A percentile compares a stretch with the other conserved stretches of the same genome.
Evolutionary conservation across 108 stramenopile genomes (phyloP).

Genomic region (Pseudonitzschia multiseries): DNA sequence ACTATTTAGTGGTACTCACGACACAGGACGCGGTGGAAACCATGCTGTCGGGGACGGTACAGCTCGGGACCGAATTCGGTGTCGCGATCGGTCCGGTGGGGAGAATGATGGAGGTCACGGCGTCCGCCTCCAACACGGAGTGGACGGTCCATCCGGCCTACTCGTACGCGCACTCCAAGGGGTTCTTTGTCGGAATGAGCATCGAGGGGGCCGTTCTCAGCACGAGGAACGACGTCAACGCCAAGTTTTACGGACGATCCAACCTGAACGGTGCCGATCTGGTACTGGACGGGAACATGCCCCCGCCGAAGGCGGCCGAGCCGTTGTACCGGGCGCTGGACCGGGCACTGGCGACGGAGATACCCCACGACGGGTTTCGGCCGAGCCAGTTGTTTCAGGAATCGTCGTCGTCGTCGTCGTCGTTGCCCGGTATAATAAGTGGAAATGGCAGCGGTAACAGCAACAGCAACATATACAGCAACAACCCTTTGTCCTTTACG

Average conservation of each 20-base stretch:
- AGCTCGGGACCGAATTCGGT: conserved; percentile 80
- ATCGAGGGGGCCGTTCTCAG: conserved; percentile 75
- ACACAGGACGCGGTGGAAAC: conserved; percentile 74
- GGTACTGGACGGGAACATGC: conserved; percentile 7
- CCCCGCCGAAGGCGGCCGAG: conserved; percentile 73
- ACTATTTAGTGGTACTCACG: conserved; percentile 79
- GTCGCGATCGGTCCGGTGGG: conserved; percentile 87
- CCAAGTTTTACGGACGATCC: conserved; percentile 78
- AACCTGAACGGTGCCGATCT: conserved; percentile 30
- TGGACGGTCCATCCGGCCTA: conserved; percentile 74
- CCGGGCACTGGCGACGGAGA: conserved; percentile 34
- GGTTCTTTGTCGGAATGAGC: conserved; percentile 81
- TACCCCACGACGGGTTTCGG: conserved; percentile 45
- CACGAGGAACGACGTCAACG: conserved; percentile 77
- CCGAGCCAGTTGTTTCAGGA: conserved; percentile 40
- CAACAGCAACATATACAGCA: no score
- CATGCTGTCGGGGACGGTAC: conserved; percentile 54
- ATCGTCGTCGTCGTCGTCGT: neutral
- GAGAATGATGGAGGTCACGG: conserved; percentile 50
- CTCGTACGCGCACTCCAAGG: conserved; percentile 83
- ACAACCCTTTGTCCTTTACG: no score
- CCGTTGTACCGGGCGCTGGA: conserved; percentile 75
- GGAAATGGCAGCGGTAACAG: no score
- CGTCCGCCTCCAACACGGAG: conserved; percentile 36
- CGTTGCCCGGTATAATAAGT: no score